phyloP scores from a whole-genome alignment of 2,329 filamentous ascomycete species.

The Hirsutella minnesotensis region DNA sequence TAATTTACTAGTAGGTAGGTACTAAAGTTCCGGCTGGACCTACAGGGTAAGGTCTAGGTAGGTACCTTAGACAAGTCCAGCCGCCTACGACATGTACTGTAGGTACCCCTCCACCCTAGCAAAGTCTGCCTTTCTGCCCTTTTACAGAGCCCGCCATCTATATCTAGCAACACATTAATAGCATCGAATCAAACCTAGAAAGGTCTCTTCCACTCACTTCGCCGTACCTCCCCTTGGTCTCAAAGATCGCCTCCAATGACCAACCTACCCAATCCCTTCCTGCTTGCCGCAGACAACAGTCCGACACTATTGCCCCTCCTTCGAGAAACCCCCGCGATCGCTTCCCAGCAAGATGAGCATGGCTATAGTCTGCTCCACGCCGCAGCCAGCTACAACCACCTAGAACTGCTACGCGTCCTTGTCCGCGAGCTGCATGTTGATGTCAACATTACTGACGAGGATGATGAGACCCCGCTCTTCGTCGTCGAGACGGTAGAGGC shows the following conservation, averaged over 20 bases:
- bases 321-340: slow-evolving; percentile 60
- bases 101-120: too few relatives aligned
- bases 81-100: too few relatives aligned
- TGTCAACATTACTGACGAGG: slow-evolving; percentile 76
- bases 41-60: too few relatives aligned
- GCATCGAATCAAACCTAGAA: too few relatives aligned
- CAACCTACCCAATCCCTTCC: slow-evolving; percentile 51
- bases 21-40: too few relatives aligned
- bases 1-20: too few relatives aligned
- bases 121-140: too few relatives aligned
- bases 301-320: slow-evolving; percentile 63
- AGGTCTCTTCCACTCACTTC: too few relatives aligned
- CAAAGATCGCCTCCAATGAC: slow-evolving; percentile 26
- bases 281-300: slow-evolving; percentile 75
- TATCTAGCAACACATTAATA: too few relatives aligned
- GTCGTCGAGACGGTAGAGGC: slow-evolving; percentile 74
- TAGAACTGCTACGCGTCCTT: slow-evolving; percentile 65
- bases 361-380: slow-evolving; percentile 94
- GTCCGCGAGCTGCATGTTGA: slow-evolving; percentile 67
- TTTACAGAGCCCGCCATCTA: too few relatives aligned
- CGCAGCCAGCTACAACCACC: slow-evolving; percentile 82
- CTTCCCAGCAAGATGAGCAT: slow-evolving; percentile 72
- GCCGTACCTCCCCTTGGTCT: background rate
- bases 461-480: slow-evolving; percentile 89
- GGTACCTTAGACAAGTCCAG: too few relatives aligned